A percentile compares a stretch with the other conserved stretches of the same genome.
These are phyloP conservation scores for Elongisporangium undulatum DNA, from an alignment of 352 stramenopile species.

Conservation along the genomic window DNA sequence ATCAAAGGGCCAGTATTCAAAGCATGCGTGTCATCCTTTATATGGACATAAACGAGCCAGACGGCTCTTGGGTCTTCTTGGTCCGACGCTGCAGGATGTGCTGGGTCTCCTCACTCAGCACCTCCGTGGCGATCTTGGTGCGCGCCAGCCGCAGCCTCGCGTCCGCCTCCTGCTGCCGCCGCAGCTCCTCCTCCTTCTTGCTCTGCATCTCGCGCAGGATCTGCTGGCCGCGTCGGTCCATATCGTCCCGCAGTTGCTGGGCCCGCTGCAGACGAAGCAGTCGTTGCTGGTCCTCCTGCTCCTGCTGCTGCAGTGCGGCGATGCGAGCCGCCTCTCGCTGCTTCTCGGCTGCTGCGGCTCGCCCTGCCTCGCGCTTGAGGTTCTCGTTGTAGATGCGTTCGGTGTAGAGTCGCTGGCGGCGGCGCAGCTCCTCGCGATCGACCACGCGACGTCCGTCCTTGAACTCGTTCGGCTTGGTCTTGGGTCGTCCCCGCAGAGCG, in stretches of 20 bases:
- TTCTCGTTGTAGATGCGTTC: constrained; percentile 35
- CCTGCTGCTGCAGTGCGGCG: constrained; percentile 17
- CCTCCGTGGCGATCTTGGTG: constrained; percentile 25
- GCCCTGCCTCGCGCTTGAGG: constrained; percentile 23
- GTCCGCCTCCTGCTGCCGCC: constrained; percentile 26
- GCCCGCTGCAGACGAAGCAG: constrained; percentile 16
- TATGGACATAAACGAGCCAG: no score
- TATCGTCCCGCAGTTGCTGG: constrained; percentile 26
- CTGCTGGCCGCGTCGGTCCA: constrained; percentile 28
- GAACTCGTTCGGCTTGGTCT: not conserved
- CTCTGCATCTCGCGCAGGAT: constrained; percentile 37
- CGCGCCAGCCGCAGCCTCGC: constrained; percentile 23
- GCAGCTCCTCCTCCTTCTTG: constrained; percentile 42
- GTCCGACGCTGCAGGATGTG: constrained; percentile 7
- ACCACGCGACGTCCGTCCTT: constrained; percentile 9
- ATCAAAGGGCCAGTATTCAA: no score
- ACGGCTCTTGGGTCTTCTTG: no score
- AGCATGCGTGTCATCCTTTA: no score
- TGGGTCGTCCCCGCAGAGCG: constrained; percentile 6
- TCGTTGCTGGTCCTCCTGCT: constrained; percentile 25
- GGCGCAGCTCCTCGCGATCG: constrained; percentile 23
- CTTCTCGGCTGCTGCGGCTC: constrained; percentile 14
- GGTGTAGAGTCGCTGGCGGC: constrained; percentile 35
- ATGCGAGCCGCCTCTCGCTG: constrained; percentile 20
- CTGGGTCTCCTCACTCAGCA: constrained; percentile 37